Base-by-base conservation (phyloP, 1,284 basidiomycete genomes). In the Malassezia restricta region DNA sequence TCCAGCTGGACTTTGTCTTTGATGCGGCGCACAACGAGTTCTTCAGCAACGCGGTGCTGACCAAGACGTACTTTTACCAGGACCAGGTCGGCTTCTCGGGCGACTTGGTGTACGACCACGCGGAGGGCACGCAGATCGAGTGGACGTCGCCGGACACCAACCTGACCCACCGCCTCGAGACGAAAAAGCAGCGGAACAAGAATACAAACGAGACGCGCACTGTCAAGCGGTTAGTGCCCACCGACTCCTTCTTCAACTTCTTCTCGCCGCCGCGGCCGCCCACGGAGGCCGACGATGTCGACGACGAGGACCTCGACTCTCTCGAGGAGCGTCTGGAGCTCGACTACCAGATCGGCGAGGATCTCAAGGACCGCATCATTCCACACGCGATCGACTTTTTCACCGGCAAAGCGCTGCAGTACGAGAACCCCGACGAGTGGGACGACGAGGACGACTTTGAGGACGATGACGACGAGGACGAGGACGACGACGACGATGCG, bases 101-200 rank as follows among this genome's bases (percentile, higher is more conserved):
- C 63, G 91, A 95, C 77, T 91, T 92, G 70, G 83, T 92, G 51
- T 96, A 92, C 76, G 89, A 94, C 78, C 84, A 82, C 62, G 88
- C 91, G 50, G 82, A 86, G 69, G 91, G 90, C 15, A 84, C 83
- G 53, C 81, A 84, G 71, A 91, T 98, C 76, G 83, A 85, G 74
- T 96, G 92, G 92, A 94, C 92, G 78, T 89, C 89, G 75, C 42
- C 53, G 28, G 92, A 94, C 68, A 92, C 92, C 78, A 88, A 98
- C 77, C 79, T 96, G 56, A 96, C 91, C 49, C 90, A 91, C 78
- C 87, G 88, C 78, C 85, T 89, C 66, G 92, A 96, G 78, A 91
- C 95, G 75, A 95, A 95, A 82, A 96, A 95, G 80, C 92, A 96
- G 77, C 80, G 91, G 67, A 96, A 96, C 79, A 98, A 96, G 64